A percentile compares a stretch with the other conserved stretches of the same genome.
These are phyloP conservation scores for Aschersonia sp. DNA, from an alignment of 2,329 filamentous ascomycete species.

Conservation along the genomic window DNA sequence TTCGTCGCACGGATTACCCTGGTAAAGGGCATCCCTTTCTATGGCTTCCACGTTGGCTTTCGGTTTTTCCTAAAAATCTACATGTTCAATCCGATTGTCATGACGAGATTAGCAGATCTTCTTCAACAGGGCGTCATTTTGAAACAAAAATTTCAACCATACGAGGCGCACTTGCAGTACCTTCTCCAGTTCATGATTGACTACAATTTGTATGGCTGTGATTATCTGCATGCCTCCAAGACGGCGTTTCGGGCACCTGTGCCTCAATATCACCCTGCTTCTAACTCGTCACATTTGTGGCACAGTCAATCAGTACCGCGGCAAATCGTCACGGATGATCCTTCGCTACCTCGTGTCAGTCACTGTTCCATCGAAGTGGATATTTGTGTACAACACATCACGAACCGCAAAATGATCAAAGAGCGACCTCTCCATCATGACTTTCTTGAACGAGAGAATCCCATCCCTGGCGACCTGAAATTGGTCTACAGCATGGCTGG, in stretches of 20 bases:
- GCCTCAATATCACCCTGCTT: constrained; percentile 49
- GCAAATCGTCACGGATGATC: constrained; percentile 35
- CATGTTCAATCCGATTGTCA: constrained; percentile 72
- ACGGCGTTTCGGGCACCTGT: constrained; percentile 63
- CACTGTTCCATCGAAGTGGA: constrained; percentile 86
- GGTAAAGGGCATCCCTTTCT: constrained; percentile 89
- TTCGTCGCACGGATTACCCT: constrained; percentile 86
- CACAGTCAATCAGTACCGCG: constrained; percentile 57
- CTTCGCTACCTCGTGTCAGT: constrained; percentile 58
- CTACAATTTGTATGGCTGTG: constrained; percentile 92
- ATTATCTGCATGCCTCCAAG: constrained; percentile 61
- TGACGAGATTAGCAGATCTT: constrained; percentile 77
- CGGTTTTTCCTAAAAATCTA: constrained; percentile 89
- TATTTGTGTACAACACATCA: constrained; percentile 73
- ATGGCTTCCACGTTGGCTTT: constrained; percentile 89
- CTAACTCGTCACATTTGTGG: constrained; percentile 56
- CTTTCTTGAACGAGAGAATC: constrained; percentile 59
- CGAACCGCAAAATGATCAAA: constrained; percentile 64
- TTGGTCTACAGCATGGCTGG: constrained; percentile 89
- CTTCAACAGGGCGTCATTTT: constrained; percentile 79
- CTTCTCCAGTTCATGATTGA: constrained; percentile 96
- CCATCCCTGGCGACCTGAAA: constrained; percentile 54
- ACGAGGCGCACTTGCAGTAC: constrained; percentile 87
- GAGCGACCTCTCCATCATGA: constrained; percentile 74
- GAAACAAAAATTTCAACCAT: constrained; percentile 73